Conservation (phyloP, 2,329 filamentous ascomycete species). For the Thyridium curvatum region DNA sequence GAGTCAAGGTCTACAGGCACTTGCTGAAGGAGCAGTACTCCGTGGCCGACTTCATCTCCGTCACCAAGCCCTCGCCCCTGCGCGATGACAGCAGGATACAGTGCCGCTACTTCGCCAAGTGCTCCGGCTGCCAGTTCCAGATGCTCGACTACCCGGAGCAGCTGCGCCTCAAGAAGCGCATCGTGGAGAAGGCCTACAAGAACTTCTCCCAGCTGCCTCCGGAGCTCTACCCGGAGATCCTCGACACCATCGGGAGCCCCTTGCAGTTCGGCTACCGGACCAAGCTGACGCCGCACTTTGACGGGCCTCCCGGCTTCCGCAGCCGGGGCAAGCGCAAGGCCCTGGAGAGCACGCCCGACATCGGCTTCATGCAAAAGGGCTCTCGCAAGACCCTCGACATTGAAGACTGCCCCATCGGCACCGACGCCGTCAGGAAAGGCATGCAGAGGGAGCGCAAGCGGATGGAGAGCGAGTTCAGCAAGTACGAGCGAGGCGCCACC, state of each 20-base stretch:
- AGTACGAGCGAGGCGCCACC: slow-evolving; percentile 78
- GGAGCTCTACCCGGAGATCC: slow-evolving; percentile 67
- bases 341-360: slow-evolving; percentile 63
- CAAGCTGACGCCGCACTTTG: slow-evolving; percentile 95
- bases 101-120: slow-evolving; percentile 82
- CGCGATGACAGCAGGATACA: slow-evolving; percentile 71
- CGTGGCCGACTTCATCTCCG: slow-evolving; percentile 74
- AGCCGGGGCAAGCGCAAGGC: slow-evolving; percentile 19
- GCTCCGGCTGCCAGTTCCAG: slow-evolving; percentile 94
- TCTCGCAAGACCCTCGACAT: slow-evolving; percentile 78
- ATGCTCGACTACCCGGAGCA: slow-evolving; percentile 90
- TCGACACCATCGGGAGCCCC: slow-evolving; percentile 83
- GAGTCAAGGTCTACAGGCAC: slow-evolving; percentile 74
- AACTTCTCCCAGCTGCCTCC: slow-evolving; percentile 84
- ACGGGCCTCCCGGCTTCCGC: slow-evolving; percentile 55
- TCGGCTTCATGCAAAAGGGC: slow-evolving; percentile 91
- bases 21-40: slow-evolving; percentile 54
- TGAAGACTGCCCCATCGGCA: slow-evolving; percentile 94
- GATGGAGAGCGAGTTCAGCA: slow-evolving; percentile 62
- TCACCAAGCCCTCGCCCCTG: slow-evolving; percentile 65
- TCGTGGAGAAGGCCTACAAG: slow-evolving; percentile 84
- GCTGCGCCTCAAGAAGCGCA: slow-evolving; percentile 72
- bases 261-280: slow-evolving; percentile 91
- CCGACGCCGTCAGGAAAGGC: slow-evolving; percentile 73
- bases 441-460: slow-evolving; percentile 73